Percentiles rank a stretch among this genome's conserved stretches.
These are phyloP conservation scores for Leccinum ochraceum DNA, from an alignment of 768 basidiomycete genomes.

Conservation along the genomic window DNA sequence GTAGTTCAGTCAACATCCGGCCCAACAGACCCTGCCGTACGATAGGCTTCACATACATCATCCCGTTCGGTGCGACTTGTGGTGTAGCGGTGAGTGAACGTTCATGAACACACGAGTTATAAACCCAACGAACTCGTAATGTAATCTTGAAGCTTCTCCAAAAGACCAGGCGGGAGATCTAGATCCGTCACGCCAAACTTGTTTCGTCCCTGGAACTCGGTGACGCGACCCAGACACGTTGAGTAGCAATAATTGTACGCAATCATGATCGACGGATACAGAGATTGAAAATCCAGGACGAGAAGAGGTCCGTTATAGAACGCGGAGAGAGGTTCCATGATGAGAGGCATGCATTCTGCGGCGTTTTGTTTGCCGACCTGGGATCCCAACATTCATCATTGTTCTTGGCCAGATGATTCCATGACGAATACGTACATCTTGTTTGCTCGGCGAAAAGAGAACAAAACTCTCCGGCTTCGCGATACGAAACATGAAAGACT, in stretches of 20 bases:
- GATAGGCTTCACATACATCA: constrained; percentile 86
- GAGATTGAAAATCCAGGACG: constrained; percentile 93
- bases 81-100: not conserved
- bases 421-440: constrained; percentile 55
- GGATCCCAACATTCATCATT: not conserved
- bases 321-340: constrained; percentile 92
- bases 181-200: constrained; percentile 87
- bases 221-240: constrained; percentile 88
- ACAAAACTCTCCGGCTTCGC: constrained; percentile 95
- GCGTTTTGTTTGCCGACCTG: constrained; percentile 97
- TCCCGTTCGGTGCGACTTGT: constrained; percentile 91
- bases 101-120: not conserved
- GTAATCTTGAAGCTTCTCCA: constrained; percentile 72
- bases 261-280: constrained; percentile 98
- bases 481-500: constrained; percentile 97
- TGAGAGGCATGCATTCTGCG: constrained; percentile 92
- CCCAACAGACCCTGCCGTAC: constrained; percentile 84
- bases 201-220: constrained; percentile 83
- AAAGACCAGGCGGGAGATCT: constrained; percentile 61
- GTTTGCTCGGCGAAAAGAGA: constrained; percentile 84
- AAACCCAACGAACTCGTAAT: constrained; percentile 59
- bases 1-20: constrained; percentile 88
- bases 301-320: constrained; percentile 92
- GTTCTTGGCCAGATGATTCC: not conserved
- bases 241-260: constrained; percentile 98